phyloP scores from a whole-genome alignment of 371 early-diverging fungal genomes.

The Quaeritorhiza haematococci region DNA sequence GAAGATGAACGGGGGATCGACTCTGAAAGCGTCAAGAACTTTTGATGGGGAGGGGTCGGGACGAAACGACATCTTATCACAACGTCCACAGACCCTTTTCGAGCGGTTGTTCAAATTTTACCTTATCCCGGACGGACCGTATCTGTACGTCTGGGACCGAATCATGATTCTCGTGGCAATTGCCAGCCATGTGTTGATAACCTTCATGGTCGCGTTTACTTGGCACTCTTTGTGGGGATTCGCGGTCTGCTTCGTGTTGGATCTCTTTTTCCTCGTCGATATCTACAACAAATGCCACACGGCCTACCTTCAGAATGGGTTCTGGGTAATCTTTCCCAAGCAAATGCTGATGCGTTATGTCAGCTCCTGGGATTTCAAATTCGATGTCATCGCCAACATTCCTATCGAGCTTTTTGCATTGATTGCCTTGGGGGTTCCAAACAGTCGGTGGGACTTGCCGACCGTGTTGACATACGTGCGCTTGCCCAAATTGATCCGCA shows the following conservation, averaged over 20 bases:
- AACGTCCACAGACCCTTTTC: too few relatives aligned
- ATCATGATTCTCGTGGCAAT: constrained; percentile 33
- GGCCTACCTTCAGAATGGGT: constrained; percentile 41
- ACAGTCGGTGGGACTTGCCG: neutral
- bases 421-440: neutral
- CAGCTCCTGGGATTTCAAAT: constrained; percentile 26
- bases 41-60: too few relatives aligned
- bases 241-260: constrained; percentile 32
- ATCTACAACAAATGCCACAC: constrained; percentile 42
- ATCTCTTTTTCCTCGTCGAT: constrained; percentile 36
- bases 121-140: constrained; percentile 37
- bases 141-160: constrained; percentile 28
- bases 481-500: constrained; percentile 32
- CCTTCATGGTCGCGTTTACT: constrained; percentile 43
- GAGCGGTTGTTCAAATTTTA: constrained; percentile 34
- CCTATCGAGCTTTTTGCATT: constrained; percentile 40
- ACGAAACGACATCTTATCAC: too few relatives aligned
- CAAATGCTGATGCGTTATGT: constrained; percentile 43
- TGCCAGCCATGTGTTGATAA: constrained; percentile 27
- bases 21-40: too few relatives aligned
- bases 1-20: too few relatives aligned
- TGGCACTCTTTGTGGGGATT: constrained; percentile 17
- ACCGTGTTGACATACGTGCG: constrained; percentile 29
- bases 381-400: constrained; percentile 34
- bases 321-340: constrained; percentile 47